Percentiles rank a stretch among this genome's conserved stretches.
phyloP scores from a whole-genome alignment of 495 filamentous ascomycete species.

The Tirmania nivea region DNA sequence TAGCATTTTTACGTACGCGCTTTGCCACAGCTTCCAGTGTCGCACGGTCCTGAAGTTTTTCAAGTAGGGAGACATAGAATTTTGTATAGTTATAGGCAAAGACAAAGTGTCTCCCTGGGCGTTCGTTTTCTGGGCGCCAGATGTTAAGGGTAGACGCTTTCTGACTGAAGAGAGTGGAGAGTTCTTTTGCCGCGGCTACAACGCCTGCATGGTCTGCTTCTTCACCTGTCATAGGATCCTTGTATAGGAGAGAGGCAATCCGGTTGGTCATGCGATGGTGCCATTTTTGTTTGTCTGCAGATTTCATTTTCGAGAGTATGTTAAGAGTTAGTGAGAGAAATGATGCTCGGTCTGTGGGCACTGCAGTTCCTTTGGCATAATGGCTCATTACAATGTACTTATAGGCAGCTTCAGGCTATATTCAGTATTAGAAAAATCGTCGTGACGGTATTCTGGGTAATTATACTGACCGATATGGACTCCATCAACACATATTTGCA shows the following conservation, averaged over 20 bases:
- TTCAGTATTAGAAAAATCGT: no score
- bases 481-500: conserved; percentile 33
- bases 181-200: conserved; percentile 10
- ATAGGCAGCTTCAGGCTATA: background rate
- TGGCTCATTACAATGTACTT: background rate
- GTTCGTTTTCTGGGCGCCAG: conserved; percentile 86
- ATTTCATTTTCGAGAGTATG: conserved; percentile 49
- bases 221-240: conserved; percentile 9
- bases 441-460: background rate
- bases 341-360: conserved; percentile 31
- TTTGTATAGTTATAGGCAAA: conserved; percentile 79
- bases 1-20: conserved; percentile 56
- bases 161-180: conserved; percentile 15
- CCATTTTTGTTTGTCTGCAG: conserved; percentile 87
- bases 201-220: conserved; percentile 5
- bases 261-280: conserved; percentile 81
- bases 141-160: conserved; percentile 27
- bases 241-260: conserved; percentile 53
- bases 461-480: conserved; percentile 8
- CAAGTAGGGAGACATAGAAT: conserved; percentile 54
- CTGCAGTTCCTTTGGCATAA: conserved; percentile 14
- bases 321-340: conserved; percentile 61
- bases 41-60: conserved; percentile 49
- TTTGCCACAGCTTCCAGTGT: conserved; percentile 65
- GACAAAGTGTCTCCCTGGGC: conserved; percentile 77